phyloP scores from a whole-genome alignment of 805 yeast genomes.

The Cyberlindnera suaveolens region DNA sequence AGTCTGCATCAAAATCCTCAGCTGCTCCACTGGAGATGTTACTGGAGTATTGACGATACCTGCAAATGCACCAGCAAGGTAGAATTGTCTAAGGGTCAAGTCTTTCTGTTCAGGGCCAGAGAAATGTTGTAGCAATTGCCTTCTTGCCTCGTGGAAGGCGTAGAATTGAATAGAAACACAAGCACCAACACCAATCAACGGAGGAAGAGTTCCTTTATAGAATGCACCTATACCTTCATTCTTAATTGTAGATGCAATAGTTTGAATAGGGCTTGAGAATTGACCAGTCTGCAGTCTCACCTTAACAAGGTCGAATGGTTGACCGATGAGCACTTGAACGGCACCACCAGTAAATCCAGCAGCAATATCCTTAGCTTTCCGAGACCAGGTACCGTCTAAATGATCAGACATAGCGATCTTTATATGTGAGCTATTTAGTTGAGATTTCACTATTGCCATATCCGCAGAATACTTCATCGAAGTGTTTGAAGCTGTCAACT shows the following conservation, averaged over 20 bases:
- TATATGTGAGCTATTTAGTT: too few relatives aligned
- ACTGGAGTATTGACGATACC: constrained; percentile 86
- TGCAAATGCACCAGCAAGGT: constrained; percentile 81
- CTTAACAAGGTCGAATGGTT: constrained; percentile 92
- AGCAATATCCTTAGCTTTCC: constrained; percentile 45
- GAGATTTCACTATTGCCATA: too few relatives aligned
- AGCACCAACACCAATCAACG: constrained; percentile 91
- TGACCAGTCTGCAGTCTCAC: constrained; percentile 87
- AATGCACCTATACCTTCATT: constrained; percentile 85
- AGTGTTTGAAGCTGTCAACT: too few relatives aligned
- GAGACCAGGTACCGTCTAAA: constrained; percentile 11
- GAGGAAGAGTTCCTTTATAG: constrained; percentile 91
- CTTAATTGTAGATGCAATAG: constrained; percentile 57
- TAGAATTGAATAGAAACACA: constrained; percentile 96
- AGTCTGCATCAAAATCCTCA: constrained; percentile 89
- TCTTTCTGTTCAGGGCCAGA: constrained; percentile 28
- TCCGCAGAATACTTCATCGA: too few relatives aligned
- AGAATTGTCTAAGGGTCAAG: constrained; percentile 61
- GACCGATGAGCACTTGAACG: constrained; percentile 88
- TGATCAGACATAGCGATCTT: constrained; percentile 1
- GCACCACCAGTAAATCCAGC: constrained; percentile 96
- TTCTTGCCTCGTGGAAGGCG: constrained; percentile 80
- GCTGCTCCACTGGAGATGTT: constrained; percentile 93
- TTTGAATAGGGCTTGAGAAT: constrained; percentile 74
- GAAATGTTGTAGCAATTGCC: constrained; percentile 49